phyloP scores from a whole-genome alignment of 2,329 filamentous ascomycete species.

The Helotiales sp. region DNA sequence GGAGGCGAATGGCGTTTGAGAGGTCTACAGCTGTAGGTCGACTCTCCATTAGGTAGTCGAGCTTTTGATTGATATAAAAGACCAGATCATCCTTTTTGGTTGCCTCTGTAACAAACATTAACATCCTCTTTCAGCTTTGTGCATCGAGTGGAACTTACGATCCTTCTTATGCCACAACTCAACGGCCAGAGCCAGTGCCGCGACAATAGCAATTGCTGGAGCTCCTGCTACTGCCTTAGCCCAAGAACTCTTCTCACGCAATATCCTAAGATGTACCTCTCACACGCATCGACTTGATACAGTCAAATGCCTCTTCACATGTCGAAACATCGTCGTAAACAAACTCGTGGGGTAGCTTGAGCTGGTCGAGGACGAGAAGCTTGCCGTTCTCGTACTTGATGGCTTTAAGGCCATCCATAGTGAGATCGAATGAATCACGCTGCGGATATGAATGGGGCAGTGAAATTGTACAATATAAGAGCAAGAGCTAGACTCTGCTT shows the following conservation, averaged over 20 bases:
- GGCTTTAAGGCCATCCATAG: constrained; percentile 60
- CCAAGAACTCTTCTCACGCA: not conserved
- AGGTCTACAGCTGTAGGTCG: constrained; percentile 94
- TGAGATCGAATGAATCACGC: not conserved
- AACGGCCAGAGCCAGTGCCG: constrained; percentile 82
- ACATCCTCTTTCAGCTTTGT: not conserved
- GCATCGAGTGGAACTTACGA: constrained; percentile 33
- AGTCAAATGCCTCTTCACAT: constrained; percentile 76
- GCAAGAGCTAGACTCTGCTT: no score
- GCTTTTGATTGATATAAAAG: constrained; percentile 69
- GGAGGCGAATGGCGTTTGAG: constrained; percentile 80
- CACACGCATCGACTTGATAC: constrained; percentile 77
- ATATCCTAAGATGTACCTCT: constrained; percentile 47
- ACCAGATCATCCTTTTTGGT: constrained; percentile 55
- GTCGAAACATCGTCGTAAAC: constrained; percentile 73
- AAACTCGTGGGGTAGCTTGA: constrained; percentile 78
- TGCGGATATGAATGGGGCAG: no score
- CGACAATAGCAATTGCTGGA: constrained; percentile 97
- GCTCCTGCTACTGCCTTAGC: constrained; percentile 55
- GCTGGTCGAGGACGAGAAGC: constrained; percentile 78
- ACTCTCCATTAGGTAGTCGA: constrained; percentile 86
- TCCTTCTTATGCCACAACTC: constrained; percentile 65
- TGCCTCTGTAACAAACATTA: constrained; percentile 15
- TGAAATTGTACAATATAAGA: no score
- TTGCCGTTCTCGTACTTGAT: constrained; percentile 74